Percentiles rank a stretch among this genome's conserved stretches.
These are phyloP conservation scores for Suillus weaverae DNA, from an alignment of 768 basidiomycete genomes.

Conservation along the genomic window DNA sequence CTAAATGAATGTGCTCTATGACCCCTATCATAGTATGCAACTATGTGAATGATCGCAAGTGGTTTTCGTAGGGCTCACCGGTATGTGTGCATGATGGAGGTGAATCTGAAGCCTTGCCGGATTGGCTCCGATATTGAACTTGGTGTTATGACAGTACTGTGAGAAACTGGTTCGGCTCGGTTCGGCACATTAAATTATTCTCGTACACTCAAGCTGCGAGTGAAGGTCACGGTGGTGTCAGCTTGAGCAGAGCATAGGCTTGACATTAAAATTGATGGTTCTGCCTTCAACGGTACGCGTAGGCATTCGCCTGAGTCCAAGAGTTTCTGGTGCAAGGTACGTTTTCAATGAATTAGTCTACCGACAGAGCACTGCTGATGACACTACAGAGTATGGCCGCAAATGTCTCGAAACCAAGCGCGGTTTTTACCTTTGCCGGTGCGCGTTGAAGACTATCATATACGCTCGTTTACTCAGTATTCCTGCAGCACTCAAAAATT, in stretches of 20 bases:
- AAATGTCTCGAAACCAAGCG: slow-evolving; percentile 13
- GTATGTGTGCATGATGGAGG: slow-evolving; percentile 24
- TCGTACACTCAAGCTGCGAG: background rate
- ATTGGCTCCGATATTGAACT: background rate
- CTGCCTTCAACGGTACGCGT: slow-evolving; percentile 21
- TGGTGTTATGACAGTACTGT: background rate
- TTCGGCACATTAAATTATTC: slow-evolving; percentile 14
- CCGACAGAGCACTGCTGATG: slow-evolving; percentile 12
- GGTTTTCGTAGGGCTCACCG: slow-evolving; percentile 18
- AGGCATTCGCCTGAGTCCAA: slow-evolving; percentile 25
- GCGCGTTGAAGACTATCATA: slow-evolving; percentile 10
- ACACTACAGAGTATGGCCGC: slow-evolving; percentile 17
- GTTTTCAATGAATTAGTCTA: background rate
- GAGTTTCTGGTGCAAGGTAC: slow-evolving; percentile 24
- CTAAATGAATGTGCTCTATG: slow-evolving; percentile 52
- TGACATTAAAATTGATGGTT: slow-evolving; percentile 13
- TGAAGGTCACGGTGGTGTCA: background rate
- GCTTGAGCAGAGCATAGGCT: background rate
- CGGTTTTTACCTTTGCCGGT: slow-evolving; percentile 20
- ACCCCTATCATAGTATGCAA: slow-evolving; percentile 33
- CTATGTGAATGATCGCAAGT: background rate
- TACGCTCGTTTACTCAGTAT: slow-evolving; percentile 4
- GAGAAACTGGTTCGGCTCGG: slow-evolving; percentile 12
- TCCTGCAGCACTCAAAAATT: slow-evolving; percentile 11
- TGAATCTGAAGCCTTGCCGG: slow-evolving; percentile 11